Evolutionary conservation across 1,139 yeast species (phyloP).

Genomic region (Geotrichum reessii): DNA sequence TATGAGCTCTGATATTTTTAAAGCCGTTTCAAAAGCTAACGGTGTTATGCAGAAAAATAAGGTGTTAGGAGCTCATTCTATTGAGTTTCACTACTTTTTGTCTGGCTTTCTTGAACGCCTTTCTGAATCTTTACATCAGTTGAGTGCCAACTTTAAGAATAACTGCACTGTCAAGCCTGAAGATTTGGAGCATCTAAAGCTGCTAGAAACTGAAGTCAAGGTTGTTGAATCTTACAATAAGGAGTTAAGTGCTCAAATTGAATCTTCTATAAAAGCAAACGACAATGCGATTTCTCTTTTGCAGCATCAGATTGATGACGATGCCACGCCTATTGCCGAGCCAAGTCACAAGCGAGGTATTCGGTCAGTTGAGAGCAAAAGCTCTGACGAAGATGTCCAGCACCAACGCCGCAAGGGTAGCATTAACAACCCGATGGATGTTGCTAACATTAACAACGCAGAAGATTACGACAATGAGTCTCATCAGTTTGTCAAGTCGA

Average conservation of each 20-base stretch:
- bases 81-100: constrained; percentile 12
- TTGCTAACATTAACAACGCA: constrained; percentile 6
- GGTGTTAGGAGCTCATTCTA: constrained; percentile 7
- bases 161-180: neutral
- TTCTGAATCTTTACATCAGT: constrained; percentile 1
- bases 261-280: constrained; percentile 5
- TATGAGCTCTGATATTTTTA: neutral
- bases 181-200: constrained; percentile 7
- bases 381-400: constrained; percentile 6
- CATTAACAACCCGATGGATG: constrained; percentile 1
- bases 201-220: constrained; percentile 8
- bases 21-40: neutral
- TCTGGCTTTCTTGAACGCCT: constrained; percentile 9
- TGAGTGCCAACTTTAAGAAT: neutral
- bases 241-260: constrained; percentile 7
- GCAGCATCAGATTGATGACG: neutral
- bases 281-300: neutral
- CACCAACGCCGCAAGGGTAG: constrained; percentile 4
- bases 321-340: neutral
- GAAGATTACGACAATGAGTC: constrained; percentile 2
- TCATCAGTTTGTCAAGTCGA: constrained; percentile 5
- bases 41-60: constrained; percentile 8
- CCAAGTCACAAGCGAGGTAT: constrained; percentile 11
- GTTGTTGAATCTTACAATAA: constrained; percentile 12
- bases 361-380: constrained; percentile 4